Evolutionary conservation across 768 basidiomycete genomes (phyloP), one percentile per base, ranked within the genome.

Genomic region (Trametes gibbosa): DNA sequence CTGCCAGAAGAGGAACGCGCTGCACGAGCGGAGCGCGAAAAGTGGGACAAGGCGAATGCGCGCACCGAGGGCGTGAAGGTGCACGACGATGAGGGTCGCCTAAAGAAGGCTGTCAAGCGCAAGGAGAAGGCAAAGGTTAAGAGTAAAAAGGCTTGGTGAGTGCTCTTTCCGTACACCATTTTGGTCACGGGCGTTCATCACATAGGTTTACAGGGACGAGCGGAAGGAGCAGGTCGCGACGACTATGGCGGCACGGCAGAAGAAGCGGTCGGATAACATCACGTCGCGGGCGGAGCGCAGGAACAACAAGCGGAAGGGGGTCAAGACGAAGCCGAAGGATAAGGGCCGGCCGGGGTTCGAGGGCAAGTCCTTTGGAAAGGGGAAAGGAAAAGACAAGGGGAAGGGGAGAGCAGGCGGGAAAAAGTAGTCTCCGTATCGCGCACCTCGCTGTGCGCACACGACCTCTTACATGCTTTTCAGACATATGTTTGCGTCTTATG

Each of bases 31-130:
- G 95, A 95, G 68, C 81, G 82, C 55, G 89, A 95, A 58, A 84
- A 87, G 68, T 98, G 95, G 92, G 84, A 84, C 49, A 96, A 95
- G 74, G 94, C 95, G 0, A 85, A 87, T 68, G 86, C 92, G 29
- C 81, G 92, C 49, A 77, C 97, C 58, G 92, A 91, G 54, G 97
- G 97, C 2, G 87, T 87, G 48, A 99, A 98, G 73, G 86, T 99
- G 29, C 83, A 83, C 49, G 97, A 98, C 66, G 91, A 95, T 65
- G 92, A 93, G 69, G 70, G 65, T 0, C 77, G 87, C 45, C 72
- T 99, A 67, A 98, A 96, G 78, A 98, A 97, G 77, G 94, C 94
- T 41, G 85, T 84, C 8, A 98, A 97, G 79, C 79, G 91, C 71
- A 87, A 91, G 63, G 96, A 97, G 74, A 95, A 96, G 72, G 86